A percentile compares a stretch with the other conserved stretches of the same genome.
Evolutionary conservation across 2,329 filamentous ascomycete genomes (phyloP).

Genomic region (Mariannaea elegans): DNA sequence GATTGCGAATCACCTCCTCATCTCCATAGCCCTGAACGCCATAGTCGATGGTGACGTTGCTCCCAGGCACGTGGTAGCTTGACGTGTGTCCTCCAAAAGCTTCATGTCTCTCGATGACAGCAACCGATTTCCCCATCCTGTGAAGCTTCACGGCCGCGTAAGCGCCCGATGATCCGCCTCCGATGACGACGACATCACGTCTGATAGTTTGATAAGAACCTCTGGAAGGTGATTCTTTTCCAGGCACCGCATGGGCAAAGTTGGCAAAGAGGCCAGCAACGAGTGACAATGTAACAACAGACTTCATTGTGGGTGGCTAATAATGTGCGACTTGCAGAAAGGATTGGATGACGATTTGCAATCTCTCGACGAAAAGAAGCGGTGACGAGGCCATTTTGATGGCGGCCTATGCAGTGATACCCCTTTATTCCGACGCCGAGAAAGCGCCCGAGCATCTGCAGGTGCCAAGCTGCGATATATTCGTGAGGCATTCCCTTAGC

Average conservation of each 20-base stretch:
- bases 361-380: constrained; percentile 3
- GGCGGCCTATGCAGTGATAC: constrained; percentile 29
- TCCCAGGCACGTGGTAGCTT: constrained; percentile 26
- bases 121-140: constrained; percentile 29
- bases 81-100: constrained; percentile 30
- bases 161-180: constrained; percentile 29
- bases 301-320: constrained; percentile 28
- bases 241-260: constrained; percentile 17
- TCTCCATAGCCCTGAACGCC: constrained; percentile 31
- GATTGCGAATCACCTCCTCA: constrained; percentile 15
- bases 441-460: neutral
- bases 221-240: neutral
- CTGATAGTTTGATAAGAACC: constrained; percentile 6
- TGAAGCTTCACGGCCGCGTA: constrained; percentile 30
- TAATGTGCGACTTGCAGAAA: constrained; percentile 16
- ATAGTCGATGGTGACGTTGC: constrained; percentile 29
- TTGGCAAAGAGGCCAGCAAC: constrained; percentile 18
- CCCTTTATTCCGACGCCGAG: constrained; percentile 13
- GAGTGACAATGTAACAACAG: constrained; percentile 31
- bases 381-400: constrained; percentile 31
- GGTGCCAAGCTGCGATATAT: constrained; percentile 12
- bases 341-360: constrained; percentile 2
- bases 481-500: constrained; percentile 7
- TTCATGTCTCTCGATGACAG: constrained; percentile 22
- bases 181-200: constrained; percentile 29